These are phyloP conservation scores for Monosporascus sp. DNA, from an alignment of 2,329 filamentous ascomycete genomes.

Conservation along the genomic window DNA sequence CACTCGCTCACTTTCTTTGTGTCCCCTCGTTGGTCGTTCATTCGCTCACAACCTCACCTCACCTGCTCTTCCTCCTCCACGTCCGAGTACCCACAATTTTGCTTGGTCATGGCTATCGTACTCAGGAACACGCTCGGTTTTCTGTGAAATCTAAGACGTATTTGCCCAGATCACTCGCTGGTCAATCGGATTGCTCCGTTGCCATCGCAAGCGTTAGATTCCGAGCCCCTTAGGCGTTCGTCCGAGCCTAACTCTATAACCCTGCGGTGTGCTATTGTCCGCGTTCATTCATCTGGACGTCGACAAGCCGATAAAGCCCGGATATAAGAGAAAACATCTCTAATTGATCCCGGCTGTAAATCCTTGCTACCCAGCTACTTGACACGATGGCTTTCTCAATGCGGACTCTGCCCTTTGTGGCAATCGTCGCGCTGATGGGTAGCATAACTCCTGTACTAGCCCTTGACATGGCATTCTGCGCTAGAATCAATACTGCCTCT, in stretches of 20 bases:
- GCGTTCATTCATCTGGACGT: neutral
- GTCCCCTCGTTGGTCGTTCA: neutral
- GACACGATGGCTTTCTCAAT: conserved; percentile 16
- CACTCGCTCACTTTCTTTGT: conserved; percentile 1
- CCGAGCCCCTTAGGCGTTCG: neutral
- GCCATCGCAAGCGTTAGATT: neutral
- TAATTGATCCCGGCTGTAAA: conserved; percentile 7
- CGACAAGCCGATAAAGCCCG: neutral
- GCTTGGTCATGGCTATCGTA: neutral
- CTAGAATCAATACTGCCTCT: conserved; percentile 39
- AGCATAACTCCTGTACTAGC: conserved; percentile 21
- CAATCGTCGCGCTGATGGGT: conserved; percentile 14
- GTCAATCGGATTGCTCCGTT: neutral
- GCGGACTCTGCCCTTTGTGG: conserved; percentile 14
- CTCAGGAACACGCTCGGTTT: neutral
- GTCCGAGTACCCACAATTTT: neutral
- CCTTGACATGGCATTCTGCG: conserved; percentile 37
- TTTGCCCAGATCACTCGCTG: neutral
- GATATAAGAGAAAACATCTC: neutral
- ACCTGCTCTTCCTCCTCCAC: neutral
- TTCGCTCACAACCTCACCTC: neutral
- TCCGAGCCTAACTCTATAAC: too few species aligned
- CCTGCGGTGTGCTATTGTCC: neutral
- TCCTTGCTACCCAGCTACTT: conserved; percentile 3
- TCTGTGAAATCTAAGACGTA: neutral